A percentile compares a stretch with the other conserved stretches of the same genome.
phyloP scores from a whole-genome alignment of 1,139 yeast species.

The Williopsis jadinii region DNA sequence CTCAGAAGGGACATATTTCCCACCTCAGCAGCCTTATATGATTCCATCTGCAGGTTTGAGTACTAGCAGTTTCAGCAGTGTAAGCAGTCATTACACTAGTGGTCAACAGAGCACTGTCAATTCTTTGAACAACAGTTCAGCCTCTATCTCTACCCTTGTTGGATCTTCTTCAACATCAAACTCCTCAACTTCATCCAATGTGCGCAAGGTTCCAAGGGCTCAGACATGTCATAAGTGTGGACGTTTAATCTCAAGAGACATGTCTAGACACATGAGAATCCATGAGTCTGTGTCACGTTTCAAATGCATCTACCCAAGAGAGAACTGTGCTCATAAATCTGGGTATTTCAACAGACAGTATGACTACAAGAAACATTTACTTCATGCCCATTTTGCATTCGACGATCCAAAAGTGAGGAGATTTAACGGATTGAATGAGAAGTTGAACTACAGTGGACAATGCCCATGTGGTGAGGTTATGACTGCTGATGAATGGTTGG shows the following conservation, averaged over 20 bases:
- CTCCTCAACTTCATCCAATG: not conserved
- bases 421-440: slow-evolving; percentile 47
- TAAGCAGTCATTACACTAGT: too few relatives aligned
- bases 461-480: slow-evolving; percentile 53
- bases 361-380: slow-evolving; percentile 60
- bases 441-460: slow-evolving; percentile 44
- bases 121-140: too few relatives aligned
- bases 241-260: slow-evolving; percentile 50
- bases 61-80: too few relatives aligned
- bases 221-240: slow-evolving; percentile 46
- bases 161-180: not conserved
- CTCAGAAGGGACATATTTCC: not conserved
- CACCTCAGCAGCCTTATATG: too few relatives aligned
- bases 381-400: slow-evolving; percentile 55
- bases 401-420: slow-evolving; percentile 42
- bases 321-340: slow-evolving; percentile 51
- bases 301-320: slow-evolving; percentile 50
- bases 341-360: slow-evolving; percentile 64
- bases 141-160: not conserved
- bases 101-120: too few relatives aligned
- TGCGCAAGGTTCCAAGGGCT: not conserved
- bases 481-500: slow-evolving; percentile 50
- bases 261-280: slow-evolving; percentile 59
- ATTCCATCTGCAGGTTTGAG: too few relatives aligned
- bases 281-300: slow-evolving; percentile 55